Conservation (phyloP, 495 filamentous ascomycete genomes). For the Penicillium bialowiezense region DNA sequence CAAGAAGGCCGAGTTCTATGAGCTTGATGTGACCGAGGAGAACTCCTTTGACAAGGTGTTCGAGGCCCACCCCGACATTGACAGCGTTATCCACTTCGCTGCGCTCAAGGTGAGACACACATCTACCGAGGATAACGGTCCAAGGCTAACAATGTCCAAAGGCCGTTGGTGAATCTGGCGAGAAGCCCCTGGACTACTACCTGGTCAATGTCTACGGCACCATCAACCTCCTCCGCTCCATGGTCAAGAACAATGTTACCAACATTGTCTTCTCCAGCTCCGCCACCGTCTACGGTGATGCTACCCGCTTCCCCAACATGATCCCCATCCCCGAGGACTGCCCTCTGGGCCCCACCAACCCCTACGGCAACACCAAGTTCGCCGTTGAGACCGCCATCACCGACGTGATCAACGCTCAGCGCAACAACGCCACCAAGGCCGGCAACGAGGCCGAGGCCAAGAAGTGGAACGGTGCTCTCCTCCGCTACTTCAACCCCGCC, state of each 20-base stretch:
- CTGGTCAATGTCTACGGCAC: slow-evolving; percentile 92
- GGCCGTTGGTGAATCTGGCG: slow-evolving; percentile 94
- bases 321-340: slow-evolving; percentile 97
- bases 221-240: slow-evolving; percentile 80
- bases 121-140: neutral
- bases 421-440: slow-evolving; percentile 76
- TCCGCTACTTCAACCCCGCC: slow-evolving; percentile 97
- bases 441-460: slow-evolving; percentile 63
- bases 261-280: slow-evolving; percentile 99
- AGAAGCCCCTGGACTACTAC: slow-evolving; percentile 97
- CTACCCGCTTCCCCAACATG: slow-evolving; percentile 94
- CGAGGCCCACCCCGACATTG: slow-evolving; percentile 83
- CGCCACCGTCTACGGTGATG: slow-evolving; percentile 96
- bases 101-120: slow-evolving; percentile 76
- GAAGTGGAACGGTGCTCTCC: slow-evolving; percentile 88
- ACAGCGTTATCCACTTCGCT: slow-evolving; percentile 98
- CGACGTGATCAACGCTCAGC: slow-evolving; percentile 84
- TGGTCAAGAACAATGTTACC: slow-evolving; percentile 83
- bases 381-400: slow-evolving; percentile 87
- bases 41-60: slow-evolving; percentile 83
- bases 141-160: slow-evolving; percentile 29
- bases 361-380: slow-evolving; percentile 93
- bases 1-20: slow-evolving; percentile 81
- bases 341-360: slow-evolving; percentile 94
- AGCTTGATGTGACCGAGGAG: slow-evolving; percentile 86